Conservation (phyloP, 208 protist species). For the Angomonas ambiguus region DNA sequence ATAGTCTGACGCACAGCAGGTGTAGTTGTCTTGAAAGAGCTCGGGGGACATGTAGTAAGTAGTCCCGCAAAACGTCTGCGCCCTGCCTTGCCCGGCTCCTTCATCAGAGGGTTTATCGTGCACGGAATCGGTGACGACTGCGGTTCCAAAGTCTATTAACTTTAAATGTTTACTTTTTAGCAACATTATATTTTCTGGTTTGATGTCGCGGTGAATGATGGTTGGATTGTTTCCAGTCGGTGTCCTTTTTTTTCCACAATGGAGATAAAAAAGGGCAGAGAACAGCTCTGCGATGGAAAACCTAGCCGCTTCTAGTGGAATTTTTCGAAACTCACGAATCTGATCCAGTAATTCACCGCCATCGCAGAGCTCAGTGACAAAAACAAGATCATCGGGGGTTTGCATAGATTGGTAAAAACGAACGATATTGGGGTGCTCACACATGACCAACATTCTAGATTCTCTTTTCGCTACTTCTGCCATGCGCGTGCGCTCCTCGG, state of each 20-base stretch:
- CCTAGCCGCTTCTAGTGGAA: constrained; percentile 80
- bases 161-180: constrained; percentile 88
- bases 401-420: constrained; percentile 82
- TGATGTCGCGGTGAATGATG: constrained; percentile 95
- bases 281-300: constrained; percentile 92
- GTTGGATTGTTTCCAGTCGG: constrained; percentile 26
- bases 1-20: constrained; percentile 90
- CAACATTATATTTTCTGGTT: constrained; percentile 96
- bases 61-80: constrained; percentile 87
- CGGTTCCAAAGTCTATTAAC: constrained; percentile 96
- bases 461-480: constrained; percentile 80
- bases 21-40: constrained; percentile 89
- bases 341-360: constrained; percentile 79
- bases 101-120: constrained; percentile 64
- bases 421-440: constrained; percentile 86
- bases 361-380: constrained; percentile 82
- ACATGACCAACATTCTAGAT: constrained; percentile 81
- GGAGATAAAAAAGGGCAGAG: constrained; percentile 94
- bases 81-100: constrained; percentile 37
- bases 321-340: constrained; percentile 46
- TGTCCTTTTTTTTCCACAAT: constrained; percentile 68
- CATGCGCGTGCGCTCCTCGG: constrained; percentile 81
- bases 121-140: constrained; percentile 67
- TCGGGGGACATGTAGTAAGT: constrained; percentile 94
- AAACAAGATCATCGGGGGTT: constrained; percentile 77